Evolutionary conservation across 2,329 filamentous ascomycete species (phyloP).

Genomic region (Colletotrichum salicis): DNA sequence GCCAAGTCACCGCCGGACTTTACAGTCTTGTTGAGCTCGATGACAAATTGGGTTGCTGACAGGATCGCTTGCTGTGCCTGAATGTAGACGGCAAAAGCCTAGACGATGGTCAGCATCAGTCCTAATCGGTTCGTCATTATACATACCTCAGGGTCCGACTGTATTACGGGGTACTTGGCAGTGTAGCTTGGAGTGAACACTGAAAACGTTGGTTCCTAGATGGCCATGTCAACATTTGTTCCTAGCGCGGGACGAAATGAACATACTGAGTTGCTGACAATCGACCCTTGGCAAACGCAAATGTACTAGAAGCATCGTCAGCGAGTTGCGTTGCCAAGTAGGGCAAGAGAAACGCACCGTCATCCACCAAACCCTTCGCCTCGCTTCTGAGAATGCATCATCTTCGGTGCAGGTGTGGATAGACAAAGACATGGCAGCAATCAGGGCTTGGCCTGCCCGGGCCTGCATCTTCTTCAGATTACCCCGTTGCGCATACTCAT

Average conservation of each 20-base stretch:
- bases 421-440: conserved; percentile 56
- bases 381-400: conserved; percentile 56
- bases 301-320: conserved; percentile 50
- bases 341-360: conserved; percentile 46
- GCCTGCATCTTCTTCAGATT: conserved; percentile 64
- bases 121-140: background rate
- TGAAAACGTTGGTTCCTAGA: conserved; percentile 54
- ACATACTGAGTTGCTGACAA: conserved; percentile 60
- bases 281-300: conserved; percentile 60
- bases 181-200: conserved; percentile 57
- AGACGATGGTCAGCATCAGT: conserved; percentile 1
- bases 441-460: conserved; percentile 58
- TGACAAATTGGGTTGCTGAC: conserved; percentile 58
- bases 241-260: background rate
- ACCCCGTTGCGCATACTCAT: conserved; percentile 64
- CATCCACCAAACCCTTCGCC: conserved; percentile 64
- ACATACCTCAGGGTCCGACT: conserved; percentile 53
- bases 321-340: background rate
- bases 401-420: conserved; percentile 53
- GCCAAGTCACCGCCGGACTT: conserved; percentile 50
- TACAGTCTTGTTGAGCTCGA: conserved; percentile 56
- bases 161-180: conserved; percentile 53
- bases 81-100: conserved; percentile 57
- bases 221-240: conserved; percentile 18
- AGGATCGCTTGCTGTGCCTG: conserved; percentile 60